A percentile compares a stretch with the other conserved stretches of the same genome.
Conservation (phyloP, 2,329 filamentous ascomycete species). For the Colletotrichum sp. region DNA sequence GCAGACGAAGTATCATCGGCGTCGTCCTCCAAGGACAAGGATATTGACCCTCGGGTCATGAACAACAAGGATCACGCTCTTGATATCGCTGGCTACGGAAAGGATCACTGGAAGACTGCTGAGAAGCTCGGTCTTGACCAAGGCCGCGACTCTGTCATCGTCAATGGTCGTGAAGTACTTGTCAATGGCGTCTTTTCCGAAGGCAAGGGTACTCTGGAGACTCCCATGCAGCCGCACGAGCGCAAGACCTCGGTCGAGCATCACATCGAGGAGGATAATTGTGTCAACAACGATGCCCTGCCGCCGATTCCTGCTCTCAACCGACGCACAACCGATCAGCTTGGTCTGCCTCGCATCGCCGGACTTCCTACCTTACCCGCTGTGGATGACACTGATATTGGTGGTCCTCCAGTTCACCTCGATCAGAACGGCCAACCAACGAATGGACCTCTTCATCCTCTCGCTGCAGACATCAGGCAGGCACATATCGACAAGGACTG, state of each 20-base stretch:
- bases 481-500: slow-evolving; percentile 86
- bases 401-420: slow-evolving; percentile 68
- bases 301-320: slow-evolving; percentile 64
- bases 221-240: slow-evolving; percentile 51
- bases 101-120: slow-evolving; percentile 75
- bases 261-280: slow-evolving; percentile 24
- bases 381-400: slow-evolving; percentile 82
- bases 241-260: slow-evolving; percentile 25
- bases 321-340: slow-evolving; percentile 67
- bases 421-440: slow-evolving; percentile 57
- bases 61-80: slow-evolving; percentile 67
- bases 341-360: slow-evolving; percentile 71
- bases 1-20: slow-evolving; percentile 38
- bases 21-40: slow-evolving; percentile 35
- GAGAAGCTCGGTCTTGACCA: slow-evolving; percentile 63
- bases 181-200: slow-evolving; percentile 67
- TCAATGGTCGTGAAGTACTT: slow-evolving; percentile 75
- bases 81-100: slow-evolving; percentile 80
- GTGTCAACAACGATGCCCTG: slow-evolving; percentile 49
- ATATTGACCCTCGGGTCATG: slow-evolving; percentile 47
- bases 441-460: slow-evolving; percentile 51
- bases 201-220: slow-evolving; percentile 63
- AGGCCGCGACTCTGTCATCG: slow-evolving; percentile 74
- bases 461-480: slow-evolving; percentile 71
- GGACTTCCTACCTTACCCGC: slow-evolving; percentile 74